Conservation (phyloP, 805 yeast genomes). For the Suhomyces xylopsoci region DNA sequence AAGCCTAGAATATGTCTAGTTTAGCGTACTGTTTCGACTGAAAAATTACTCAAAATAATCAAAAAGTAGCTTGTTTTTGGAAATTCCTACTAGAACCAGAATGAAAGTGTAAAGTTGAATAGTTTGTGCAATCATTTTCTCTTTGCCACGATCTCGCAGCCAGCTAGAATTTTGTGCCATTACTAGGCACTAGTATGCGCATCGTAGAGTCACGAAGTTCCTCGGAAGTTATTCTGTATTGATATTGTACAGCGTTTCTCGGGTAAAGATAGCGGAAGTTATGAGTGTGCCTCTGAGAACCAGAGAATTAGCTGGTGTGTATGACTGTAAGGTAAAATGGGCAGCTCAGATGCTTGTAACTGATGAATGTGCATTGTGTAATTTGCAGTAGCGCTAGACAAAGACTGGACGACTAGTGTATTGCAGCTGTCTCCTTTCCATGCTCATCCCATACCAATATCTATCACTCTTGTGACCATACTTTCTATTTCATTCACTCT, state of each 20-base stretch:
- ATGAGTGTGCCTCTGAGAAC: neutral
- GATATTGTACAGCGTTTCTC: neutral
- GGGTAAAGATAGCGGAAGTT: neutral
- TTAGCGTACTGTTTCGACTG: too few species aligned
- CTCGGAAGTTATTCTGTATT: neutral
- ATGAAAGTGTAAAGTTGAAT: too few species aligned
- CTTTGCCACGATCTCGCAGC: neutral
- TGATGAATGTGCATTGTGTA: too few species aligned
- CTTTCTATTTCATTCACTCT: neutral
- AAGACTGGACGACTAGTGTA: too few species aligned
- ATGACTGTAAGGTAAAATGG: neutral
- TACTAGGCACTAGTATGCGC: neutral
- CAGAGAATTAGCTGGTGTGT: neutral
- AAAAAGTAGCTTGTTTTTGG: neutral
- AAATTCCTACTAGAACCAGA: too few species aligned
- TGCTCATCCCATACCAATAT: too few species aligned
- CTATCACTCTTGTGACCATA: too few species aligned
- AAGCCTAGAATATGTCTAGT: too few species aligned
- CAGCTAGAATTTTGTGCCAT: neutral
- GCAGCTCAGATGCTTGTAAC: too few species aligned
- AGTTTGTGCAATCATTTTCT: neutral
- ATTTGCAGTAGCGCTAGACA: too few species aligned
- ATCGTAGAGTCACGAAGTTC: neutral
- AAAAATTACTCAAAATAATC: neutral
- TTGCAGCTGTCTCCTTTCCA: too few species aligned